Conservation (phyloP, 2,329 filamentous ascomycete species). For the Apiospora phragmitis region DNA sequence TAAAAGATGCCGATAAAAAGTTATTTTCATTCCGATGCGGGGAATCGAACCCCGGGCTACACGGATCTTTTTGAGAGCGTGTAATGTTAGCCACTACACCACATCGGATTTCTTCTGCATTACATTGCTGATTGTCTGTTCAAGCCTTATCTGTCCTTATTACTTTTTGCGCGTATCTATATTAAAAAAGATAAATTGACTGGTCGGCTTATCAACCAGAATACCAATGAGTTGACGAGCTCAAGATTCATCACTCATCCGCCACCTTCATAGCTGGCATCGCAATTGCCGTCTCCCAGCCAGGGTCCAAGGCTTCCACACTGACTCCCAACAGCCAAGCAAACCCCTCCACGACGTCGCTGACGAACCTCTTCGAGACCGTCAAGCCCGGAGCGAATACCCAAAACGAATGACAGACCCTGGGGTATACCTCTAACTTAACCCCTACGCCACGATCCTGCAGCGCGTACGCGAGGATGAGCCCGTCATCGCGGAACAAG, state of each 20-base stretch:
- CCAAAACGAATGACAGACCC: conserved; percentile 11
- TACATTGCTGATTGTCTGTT: no score
- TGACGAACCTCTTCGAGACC: background rate
- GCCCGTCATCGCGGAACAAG: conserved; percentile 11
- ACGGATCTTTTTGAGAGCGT: conserved; percentile 17
- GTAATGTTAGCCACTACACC: conserved; percentile 4
- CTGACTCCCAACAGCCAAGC: background rate
- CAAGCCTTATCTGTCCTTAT: no score
- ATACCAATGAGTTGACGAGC: no score
- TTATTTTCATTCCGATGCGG: conserved; percentile 25
- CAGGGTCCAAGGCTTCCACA: background rate
- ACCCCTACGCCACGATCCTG: background rate
- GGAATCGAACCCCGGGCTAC: conserved; percentile 32
- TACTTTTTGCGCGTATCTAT: no score
- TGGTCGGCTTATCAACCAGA: no score
- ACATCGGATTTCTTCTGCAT: conserved; percentile 4
- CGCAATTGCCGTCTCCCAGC: background rate
- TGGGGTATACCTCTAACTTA: conserved; percentile 1
- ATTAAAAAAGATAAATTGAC: no score
- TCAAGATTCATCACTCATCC: background rate
- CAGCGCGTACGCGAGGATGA: conserved; percentile 8
- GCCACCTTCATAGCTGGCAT: background rate
- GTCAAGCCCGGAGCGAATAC: background rate
- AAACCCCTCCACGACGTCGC: background rate
- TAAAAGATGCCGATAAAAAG: no score